A percentile compares a stretch with the other conserved stretches of the same genome.
Conservation (phyloP, 495 filamentous ascomycete genomes). For the Trichocladium antarcticum region DNA sequence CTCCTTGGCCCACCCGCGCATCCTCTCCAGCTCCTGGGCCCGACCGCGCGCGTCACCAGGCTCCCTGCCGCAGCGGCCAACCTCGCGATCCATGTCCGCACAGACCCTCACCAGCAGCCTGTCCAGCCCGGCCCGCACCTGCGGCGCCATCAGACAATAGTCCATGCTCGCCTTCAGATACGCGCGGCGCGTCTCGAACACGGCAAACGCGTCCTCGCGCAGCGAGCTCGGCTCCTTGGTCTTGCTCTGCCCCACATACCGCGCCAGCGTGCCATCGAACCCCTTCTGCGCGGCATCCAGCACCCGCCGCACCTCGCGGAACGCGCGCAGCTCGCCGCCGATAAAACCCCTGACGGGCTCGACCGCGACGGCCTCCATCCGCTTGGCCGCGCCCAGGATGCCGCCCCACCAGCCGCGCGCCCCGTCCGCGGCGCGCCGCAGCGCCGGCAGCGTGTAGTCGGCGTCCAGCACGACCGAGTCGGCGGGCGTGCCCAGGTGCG, state of each 20-base stretch:
- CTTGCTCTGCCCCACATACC: conserved; percentile 76
- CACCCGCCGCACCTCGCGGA: conserved; percentile 58
- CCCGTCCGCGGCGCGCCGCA: conserved; percentile 73
- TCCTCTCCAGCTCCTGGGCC: conserved; percentile 71
- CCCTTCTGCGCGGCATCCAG: conserved; percentile 73
- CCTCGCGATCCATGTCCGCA: conserved; percentile 76
- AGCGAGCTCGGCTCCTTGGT: conserved; percentile 85
- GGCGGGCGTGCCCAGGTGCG: conserved; percentile 36
- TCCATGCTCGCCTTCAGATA: conserved; percentile 91
- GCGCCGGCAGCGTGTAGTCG: conserved; percentile 82
- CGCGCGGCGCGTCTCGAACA: conserved; percentile 84
- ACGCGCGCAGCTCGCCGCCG: conserved; percentile 49
- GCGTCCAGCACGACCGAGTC: conserved; percentile 67
- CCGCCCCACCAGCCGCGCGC: conserved; percentile 75
- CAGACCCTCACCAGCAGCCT: conserved; percentile 74
- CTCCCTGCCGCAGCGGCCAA: conserved; percentile 41
- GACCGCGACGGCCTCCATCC: conserved; percentile 60
- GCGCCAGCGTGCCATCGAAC: conserved; percentile 66
- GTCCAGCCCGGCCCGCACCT: conserved; percentile 69
- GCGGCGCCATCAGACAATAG: conserved; percentile 76
- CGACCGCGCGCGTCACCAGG: conserved; percentile 43
- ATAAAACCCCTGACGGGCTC: conserved; percentile 76
- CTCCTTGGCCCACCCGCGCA: conserved; percentile 82
- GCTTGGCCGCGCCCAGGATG: conserved; percentile 57
- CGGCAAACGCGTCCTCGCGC: conserved; percentile 88